phyloP scores from a whole-genome alignment of 2,329 filamentous ascomycete species.

The Clonostachys rosea region DNA sequence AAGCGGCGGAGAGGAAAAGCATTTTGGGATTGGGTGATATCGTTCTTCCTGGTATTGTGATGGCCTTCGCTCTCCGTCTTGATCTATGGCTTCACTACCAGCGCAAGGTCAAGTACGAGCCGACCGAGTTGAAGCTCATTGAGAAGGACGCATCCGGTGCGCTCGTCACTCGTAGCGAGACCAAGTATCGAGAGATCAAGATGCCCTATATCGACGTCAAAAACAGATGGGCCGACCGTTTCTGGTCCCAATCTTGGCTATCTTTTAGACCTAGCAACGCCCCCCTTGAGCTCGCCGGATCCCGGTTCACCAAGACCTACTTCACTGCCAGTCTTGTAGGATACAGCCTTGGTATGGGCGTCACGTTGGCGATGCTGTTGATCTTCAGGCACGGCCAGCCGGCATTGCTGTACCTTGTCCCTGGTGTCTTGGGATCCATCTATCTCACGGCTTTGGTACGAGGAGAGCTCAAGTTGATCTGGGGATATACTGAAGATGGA shows the following conservation, averaged over 20 bases:
- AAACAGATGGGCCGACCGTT: conserved; percentile 75
- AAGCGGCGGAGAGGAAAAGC: conserved; percentile 58
- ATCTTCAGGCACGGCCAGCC: conserved; percentile 81
- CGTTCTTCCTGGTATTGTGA: conserved; percentile 85
- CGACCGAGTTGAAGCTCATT: conserved; percentile 22
- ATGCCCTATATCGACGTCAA: conserved; percentile 53
- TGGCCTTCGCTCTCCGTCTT: conserved; percentile 84
- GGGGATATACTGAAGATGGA: conserved; percentile 74
- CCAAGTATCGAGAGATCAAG: conserved; percentile 43
- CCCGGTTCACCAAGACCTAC: conserved; percentile 75
- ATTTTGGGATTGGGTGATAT: conserved; percentile 96
- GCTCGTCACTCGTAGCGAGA: conserved; percentile 25
- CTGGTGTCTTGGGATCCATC: conserved; percentile 69
- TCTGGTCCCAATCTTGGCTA: conserved; percentile 58
- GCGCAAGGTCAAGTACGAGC: conserved; percentile 50
- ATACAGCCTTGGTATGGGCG: conserved; percentile 73
- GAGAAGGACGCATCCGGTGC: conserved; percentile 23
- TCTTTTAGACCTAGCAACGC: conserved; percentile 12
- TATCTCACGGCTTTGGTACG: conserved; percentile 69
- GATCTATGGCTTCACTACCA: conserved; percentile 84
- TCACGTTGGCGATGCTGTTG: conserved; percentile 72
- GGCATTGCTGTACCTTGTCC: conserved; percentile 87
- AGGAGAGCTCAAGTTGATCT: conserved; percentile 73
- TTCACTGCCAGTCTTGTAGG: conserved; percentile 74
- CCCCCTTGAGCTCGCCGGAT: conserved; percentile 26